phyloP scores from a whole-genome alignment of 371 early-diverging fungal genomes.

The Saksenaea vasiformis region DNA sequence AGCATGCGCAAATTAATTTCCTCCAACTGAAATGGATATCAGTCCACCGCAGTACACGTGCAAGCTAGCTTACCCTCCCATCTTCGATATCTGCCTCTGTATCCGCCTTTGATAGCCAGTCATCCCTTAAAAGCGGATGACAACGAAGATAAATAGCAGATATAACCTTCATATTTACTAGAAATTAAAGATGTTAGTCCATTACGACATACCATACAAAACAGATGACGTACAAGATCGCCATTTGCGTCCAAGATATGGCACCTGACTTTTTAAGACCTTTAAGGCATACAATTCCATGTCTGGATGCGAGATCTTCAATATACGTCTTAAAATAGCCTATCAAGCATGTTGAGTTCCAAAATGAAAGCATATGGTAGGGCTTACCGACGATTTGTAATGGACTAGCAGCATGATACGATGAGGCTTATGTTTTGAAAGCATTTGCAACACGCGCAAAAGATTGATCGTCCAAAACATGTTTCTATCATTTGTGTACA shows the following conservation, averaged over 20 bases:
- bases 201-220: not conserved
- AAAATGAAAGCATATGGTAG: not conserved
- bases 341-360: constrained; percentile 2
- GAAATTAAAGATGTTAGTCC: not conserved
- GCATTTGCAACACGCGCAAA: constrained; percentile 76
- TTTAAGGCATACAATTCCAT: constrained; percentile 78
- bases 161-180: constrained; percentile 79
- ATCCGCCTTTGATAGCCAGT: constrained; percentile 74
- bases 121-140: constrained; percentile 68
- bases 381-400: constrained; percentile 76
- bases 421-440: constrained; percentile 78
- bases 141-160: constrained; percentile 77
- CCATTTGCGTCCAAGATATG: constrained; percentile 84
- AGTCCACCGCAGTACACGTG: not conserved
- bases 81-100: constrained; percentile 72
- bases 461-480: constrained; percentile 78
- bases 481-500: constrained; percentile 52
- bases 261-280: constrained; percentile 77
- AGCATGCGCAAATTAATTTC: constrained; percentile 68
- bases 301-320: constrained; percentile 70
- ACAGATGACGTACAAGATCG: constrained; percentile 55
- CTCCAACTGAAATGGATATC: constrained; percentile 36
- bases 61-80: constrained; percentile 55
- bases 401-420: constrained; percentile 79
- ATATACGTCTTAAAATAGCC: constrained; percentile 73